These are phyloP conservation scores for Apophysomyces ossiformis DNA, from an alignment of 371 early-diverging fungal genomes.

Conservation along the genomic window DNA sequence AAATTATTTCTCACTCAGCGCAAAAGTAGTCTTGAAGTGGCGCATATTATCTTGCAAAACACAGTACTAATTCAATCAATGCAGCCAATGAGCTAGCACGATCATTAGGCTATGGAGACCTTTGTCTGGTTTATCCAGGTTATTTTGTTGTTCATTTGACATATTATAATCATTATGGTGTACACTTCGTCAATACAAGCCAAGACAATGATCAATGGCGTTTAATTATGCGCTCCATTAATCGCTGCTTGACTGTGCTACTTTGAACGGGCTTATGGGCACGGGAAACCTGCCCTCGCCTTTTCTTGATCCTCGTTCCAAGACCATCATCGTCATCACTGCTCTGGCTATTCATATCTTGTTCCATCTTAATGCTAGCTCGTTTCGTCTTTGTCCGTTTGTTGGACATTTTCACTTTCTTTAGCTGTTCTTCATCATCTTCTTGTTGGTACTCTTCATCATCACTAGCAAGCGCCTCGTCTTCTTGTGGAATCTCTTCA, in stretches of 20 bases:
- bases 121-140: no score
- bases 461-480: slow-evolving; percentile 8
- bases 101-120: no score
- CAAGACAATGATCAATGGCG: slow-evolving; percentile 1
- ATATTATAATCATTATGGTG: no score
- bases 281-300: neutral
- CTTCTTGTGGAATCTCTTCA: slow-evolving; percentile 12
- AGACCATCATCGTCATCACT: slow-evolving; percentile 19
- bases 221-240: slow-evolving; percentile 27
- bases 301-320: slow-evolving; percentile 5
- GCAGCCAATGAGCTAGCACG: no score
- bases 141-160: no score
- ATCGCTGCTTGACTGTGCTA: slow-evolving; percentile 30
- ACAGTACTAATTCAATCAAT: no score
- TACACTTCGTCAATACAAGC: no score
- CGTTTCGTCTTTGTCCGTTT: slow-evolving; percentile 15
- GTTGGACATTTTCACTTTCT: slow-evolving; percentile 22
- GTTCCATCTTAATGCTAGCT: slow-evolving; percentile 6
- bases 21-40: no score
- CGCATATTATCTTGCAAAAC: no score
- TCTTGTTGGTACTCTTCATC: slow-evolving; percentile 33
- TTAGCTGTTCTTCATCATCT: slow-evolving; percentile 25
- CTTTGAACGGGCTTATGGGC: neutral
- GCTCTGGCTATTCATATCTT: slow-evolving; percentile 18
- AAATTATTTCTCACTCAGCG: no score